Evolutionary conservation across 805 yeast species (phyloP).

Genomic region (Sugiyamaella marilandica): DNA sequence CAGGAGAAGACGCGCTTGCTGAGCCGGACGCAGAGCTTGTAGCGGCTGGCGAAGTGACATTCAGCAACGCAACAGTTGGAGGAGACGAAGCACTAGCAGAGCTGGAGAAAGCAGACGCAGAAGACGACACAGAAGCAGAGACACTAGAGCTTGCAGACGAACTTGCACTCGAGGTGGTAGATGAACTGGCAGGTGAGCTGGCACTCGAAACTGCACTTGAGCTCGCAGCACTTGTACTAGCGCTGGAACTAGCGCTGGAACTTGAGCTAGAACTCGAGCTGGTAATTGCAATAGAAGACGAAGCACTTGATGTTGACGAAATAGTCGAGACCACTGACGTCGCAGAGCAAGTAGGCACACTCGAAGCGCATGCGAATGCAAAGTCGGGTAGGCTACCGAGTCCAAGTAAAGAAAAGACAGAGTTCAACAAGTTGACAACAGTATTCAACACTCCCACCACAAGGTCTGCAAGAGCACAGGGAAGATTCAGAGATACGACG

Average conservation of each 20-base stretch:
- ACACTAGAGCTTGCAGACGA: neutral
- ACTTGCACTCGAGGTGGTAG: neutral
- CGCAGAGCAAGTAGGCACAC: neutral
- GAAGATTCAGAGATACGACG: neutral
- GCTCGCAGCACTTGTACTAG: neutral
- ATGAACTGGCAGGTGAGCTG: neutral
- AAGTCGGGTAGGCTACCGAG: constrained; percentile 2
- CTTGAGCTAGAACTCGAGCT: too few relatives aligned
- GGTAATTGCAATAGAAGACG: neutral
- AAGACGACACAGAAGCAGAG: neutral
- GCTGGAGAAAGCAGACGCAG: neutral
- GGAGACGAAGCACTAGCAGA: neutral
- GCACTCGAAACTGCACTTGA: neutral
- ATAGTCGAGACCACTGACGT: neutral
- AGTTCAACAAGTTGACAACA: neutral
- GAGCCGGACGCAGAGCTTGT: neutral
- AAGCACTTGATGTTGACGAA: neutral
- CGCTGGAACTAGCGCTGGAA: neutral
- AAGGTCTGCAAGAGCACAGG: neutral
- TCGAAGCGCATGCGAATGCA: constrained; percentile 2
- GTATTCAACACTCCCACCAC: neutral
- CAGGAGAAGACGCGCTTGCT: neutral
- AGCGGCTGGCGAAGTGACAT: neutral
- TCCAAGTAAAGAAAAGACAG: neutral
- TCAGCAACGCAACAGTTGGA: neutral